Base-by-base conservation (phyloP, 164 flowering plant species). In the Magnolia sinica region DNA sequence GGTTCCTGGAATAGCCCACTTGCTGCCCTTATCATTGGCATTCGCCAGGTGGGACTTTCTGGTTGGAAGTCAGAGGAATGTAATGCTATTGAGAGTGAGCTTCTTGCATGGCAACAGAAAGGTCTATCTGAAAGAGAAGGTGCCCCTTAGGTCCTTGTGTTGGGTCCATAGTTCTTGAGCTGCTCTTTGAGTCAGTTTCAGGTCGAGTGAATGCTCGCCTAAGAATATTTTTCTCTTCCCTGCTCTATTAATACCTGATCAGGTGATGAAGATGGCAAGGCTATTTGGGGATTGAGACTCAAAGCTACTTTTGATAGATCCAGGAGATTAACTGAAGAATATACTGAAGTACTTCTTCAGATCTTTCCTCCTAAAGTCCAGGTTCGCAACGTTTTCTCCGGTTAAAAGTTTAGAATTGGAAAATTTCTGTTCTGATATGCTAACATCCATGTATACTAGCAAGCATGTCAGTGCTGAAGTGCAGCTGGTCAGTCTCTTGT, bases 281-380 rank as follows among this genome's bases (percentile, higher is more conserved):
- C 71, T 73, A 87, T 95, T 65, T 93, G 98, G 98, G 94, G 87
- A 74, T 78, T 95, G 73, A 89, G 98, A 84, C 88, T 93, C 71
- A 95, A 95, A 85, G 98, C 98, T 79, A 93, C 98, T 61, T 88
- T 95, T 77, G 98, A 95, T 83, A 88, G 98, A 85, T 81, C 95
- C 61, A 87, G 93, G 83, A 90, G 98, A 86, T 78, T 95, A 63
- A 95, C 97, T 65, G 98, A 93, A 80, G 96, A 92, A 80, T 93
- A 92, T 78, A 88, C 98, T 74, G 98, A 95, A 83, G 84, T 85
- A 73, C 91, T 95, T 83, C 96, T 95, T 79, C 87, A 87, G 77
- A 88, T 93, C 78, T 92, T 93, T 76, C 98, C 98, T 64, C 81
- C 82, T 50, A 93, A 87, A 86, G 94, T 91, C 64, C 85, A 88